Percentiles rank a stretch among this genome's conserved stretches.
Evolutionary conservation across 2,329 filamentous ascomycete genomes (phyloP).

Genomic region (Fusarium mexicanum): DNA sequence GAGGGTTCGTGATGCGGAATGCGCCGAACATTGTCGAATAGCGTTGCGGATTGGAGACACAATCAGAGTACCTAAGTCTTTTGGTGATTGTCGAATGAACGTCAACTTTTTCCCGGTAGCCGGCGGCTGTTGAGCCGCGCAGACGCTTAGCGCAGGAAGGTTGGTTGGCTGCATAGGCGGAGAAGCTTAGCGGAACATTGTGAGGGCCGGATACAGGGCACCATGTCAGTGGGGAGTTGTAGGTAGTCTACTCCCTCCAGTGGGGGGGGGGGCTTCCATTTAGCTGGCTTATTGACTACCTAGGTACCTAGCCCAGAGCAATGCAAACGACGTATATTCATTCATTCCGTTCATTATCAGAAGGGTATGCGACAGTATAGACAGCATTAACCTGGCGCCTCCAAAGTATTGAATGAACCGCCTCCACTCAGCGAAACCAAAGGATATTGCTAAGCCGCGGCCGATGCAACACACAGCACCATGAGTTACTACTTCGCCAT

Average conservation of each 20-base stretch:
- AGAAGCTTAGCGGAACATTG: conserved; percentile 42
- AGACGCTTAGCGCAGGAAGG: conserved; percentile 4
- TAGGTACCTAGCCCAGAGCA: not conserved
- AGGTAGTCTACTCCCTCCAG: not conserved
- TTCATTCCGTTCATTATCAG: not conserved
- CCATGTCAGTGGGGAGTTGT: conserved; percentile 1
- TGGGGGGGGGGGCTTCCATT: not conserved
- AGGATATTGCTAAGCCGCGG: not conserved
- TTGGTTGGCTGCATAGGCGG: conserved; percentile 23
- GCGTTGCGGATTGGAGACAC: conserved; percentile 13
- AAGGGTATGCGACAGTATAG: not conserved
- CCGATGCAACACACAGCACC: conserved; percentile 47
- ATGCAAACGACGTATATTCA: not conserved
- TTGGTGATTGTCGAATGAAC: conserved; percentile 32
- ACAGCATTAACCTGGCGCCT: conserved; percentile 3
- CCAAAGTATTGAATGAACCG: not conserved
- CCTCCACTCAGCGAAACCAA: not conserved
- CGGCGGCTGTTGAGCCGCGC: conserved; percentile 29
- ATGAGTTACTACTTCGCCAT: conserved; percentile 99
- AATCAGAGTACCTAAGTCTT: conserved; percentile 8
- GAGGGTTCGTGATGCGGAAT: conserved; percentile 80
- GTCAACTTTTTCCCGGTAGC: conserved; percentile 38
- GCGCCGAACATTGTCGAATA: conserved; percentile 77
- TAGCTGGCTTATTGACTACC: not conserved
- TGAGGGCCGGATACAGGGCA: conserved; percentile 27